Evolutionary conservation across 2,329 filamentous ascomycete species (phyloP).

Genomic region (Orbilia brochopaga): DNA sequence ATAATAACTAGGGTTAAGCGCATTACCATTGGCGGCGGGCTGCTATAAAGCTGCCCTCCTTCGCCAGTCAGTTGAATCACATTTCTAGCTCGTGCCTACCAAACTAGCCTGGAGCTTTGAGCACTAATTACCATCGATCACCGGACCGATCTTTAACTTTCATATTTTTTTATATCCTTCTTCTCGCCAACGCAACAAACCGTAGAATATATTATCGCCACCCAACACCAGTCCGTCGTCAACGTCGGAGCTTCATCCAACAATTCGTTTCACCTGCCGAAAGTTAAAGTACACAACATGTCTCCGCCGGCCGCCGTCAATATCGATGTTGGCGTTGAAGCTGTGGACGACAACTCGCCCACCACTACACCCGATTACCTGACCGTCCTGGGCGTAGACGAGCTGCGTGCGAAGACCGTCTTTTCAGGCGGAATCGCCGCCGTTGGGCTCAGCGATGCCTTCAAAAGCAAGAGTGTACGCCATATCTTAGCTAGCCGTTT

Average conservation of each 20-base stretch:
- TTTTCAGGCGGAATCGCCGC: constrained; percentile 48
- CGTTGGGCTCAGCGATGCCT: constrained; percentile 46
- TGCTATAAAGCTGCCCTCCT: constrained; percentile 41
- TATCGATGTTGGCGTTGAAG: constrained; percentile 39
- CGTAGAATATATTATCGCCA: neutral
- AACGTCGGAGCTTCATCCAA: neutral
- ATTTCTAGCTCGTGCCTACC: neutral
- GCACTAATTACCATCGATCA: constrained; percentile 11
- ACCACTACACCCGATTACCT: constrained; percentile 37
- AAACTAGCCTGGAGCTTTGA: neutral
- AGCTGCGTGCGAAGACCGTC: constrained; percentile 44
- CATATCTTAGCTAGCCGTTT: neutral
- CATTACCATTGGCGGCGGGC: constrained; percentile 19
- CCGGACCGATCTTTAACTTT: neutral
- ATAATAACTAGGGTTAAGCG: constrained; percentile 19
- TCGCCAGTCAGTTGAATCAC: constrained; percentile 25
- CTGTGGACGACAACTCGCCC: constrained; percentile 35
- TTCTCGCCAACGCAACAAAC: constrained; percentile 3
- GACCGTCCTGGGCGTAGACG: constrained; percentile 44
- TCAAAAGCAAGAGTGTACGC: constrained; percentile 49
- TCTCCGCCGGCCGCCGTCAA: constrained; percentile 38
- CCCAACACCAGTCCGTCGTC: neutral
- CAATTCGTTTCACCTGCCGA: neutral
- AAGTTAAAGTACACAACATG: constrained; percentile 13
- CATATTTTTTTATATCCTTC: neutral